These are phyloP conservation scores for Metarhizium sp. DNA, from an alignment of 2,329 filamentous ascomycete species.

Conservation along the genomic window DNA sequence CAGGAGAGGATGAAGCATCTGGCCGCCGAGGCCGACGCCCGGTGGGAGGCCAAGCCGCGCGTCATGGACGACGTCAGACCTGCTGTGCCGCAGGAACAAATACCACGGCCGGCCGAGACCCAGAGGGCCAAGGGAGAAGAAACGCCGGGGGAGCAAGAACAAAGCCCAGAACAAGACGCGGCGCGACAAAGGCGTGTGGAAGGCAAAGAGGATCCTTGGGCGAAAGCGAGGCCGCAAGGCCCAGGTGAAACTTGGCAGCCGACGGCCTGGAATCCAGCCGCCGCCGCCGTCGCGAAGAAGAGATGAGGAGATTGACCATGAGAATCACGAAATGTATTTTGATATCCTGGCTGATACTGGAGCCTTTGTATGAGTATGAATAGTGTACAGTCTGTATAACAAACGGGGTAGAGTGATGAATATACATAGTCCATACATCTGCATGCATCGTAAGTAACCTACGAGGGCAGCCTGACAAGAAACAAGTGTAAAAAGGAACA, in stretches of 20 bases:
- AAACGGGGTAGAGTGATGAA: neutral
- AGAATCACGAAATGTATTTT: neutral
- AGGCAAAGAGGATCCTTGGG: slow-evolving; percentile 45
- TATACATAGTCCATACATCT: neutral
- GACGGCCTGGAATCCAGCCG: slow-evolving; percentile 46
- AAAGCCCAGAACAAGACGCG: neutral
- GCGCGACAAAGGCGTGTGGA: slow-evolving; percentile 9
- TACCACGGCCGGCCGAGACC: neutral
- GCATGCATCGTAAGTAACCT: neutral
- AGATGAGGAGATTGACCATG: neutral
- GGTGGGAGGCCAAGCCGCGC: slow-evolving; percentile 52
- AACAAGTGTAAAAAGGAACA: neutral
- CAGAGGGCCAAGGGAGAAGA: neutral
- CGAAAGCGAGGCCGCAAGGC: slow-evolving; percentile 32
- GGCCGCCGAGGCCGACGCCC: slow-evolving; percentile 51
- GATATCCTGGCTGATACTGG: neutral
- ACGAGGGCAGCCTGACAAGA: neutral
- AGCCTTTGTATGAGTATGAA: neutral
- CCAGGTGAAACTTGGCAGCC: slow-evolving; percentile 62
- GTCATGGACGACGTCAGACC: slow-evolving; percentile 28
- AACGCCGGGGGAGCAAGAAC: neutral
- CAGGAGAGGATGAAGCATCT: slow-evolving; percentile 44
- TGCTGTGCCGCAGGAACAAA: neutral
- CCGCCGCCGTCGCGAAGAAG: slow-evolving; percentile 9
- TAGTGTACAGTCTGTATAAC: neutral